phyloP scores from a whole-genome alignment of 73 alveolate species.

The Paramecium sonneborni region DNA sequence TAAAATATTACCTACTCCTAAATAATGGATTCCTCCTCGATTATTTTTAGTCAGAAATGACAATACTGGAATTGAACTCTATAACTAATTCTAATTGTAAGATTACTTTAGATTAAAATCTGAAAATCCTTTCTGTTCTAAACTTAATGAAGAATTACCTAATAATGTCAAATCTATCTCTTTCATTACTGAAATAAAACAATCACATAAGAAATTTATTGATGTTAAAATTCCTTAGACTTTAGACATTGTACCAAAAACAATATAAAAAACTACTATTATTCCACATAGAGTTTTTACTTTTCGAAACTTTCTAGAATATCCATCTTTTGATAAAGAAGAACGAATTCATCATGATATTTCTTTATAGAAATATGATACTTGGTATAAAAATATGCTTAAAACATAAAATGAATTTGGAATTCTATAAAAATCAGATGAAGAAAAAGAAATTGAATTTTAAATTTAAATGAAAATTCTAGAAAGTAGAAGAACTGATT shows the following conservation, averaged over 20 bases:
- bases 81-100: conserved; percentile 68
- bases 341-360: conserved; percentile 54
- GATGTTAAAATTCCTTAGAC: conserved; percentile 69
- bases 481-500: conserved; percentile 65
- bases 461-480: conserved; percentile 47
- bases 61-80: conserved; percentile 76
- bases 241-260: conserved; percentile 72
- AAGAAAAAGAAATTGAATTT: conserved; percentile 64
- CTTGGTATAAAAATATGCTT: conserved; percentile 31
- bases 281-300: conserved; percentile 56
- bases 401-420: conserved; percentile 64
- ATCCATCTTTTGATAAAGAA: conserved; percentile 52
- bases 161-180: conserved; percentile 53
- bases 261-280: conserved; percentile 57
- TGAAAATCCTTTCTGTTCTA: conserved; percentile 50
- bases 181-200: conserved; percentile 40
- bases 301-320: conserved; percentile 60
- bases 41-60: conserved; percentile 73
- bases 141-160: conserved; percentile 39
- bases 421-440: conserved; percentile 54
- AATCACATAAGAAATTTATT: background rate
- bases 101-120: conserved; percentile 73
- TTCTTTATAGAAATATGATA: conserved; percentile 59
- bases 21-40: conserved; percentile 78
- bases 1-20: conserved; percentile 83